phyloP scores from a whole-genome alignment of 352 stramenopile genomes.

The Blastocystis hominis region DNA sequence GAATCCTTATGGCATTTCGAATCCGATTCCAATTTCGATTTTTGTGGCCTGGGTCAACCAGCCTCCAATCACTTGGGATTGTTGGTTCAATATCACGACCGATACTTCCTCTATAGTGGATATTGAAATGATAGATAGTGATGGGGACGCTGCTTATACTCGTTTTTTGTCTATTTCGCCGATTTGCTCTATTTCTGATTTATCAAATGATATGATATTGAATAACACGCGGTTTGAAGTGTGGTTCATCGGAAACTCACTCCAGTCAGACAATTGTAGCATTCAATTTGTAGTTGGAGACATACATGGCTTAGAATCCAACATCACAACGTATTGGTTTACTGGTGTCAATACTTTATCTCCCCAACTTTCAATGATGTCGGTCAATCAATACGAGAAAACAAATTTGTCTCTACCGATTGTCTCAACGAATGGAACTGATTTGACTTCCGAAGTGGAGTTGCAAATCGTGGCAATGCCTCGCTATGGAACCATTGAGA shows the following conservation, averaged over 20 bases:
- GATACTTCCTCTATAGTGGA: not conserved
- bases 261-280: not conserved
- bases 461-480: not conserved
- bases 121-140: not conserved
- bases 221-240: not conserved
- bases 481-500: not conserved
- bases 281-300: not conserved
- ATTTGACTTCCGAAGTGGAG: not conserved
- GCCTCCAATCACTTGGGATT: not conserved
- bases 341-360: not conserved
- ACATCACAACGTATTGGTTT: not conserved
- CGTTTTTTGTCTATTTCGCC: not conserved
- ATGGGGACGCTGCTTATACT: constrained; percentile 25
- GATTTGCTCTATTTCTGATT: not conserved
- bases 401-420: not conserved
- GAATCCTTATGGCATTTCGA: not conserved
- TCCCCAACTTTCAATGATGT: not conserved
- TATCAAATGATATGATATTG: not conserved
- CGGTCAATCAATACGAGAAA: not conserved
- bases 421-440: not conserved
- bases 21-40: not conserved
- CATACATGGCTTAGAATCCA: not conserved
- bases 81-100: not conserved
- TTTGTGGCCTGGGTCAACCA: constrained; percentile 39
- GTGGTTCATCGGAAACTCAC: not conserved